Conservation (phyloP, 768 basidiomycete genomes). For the Pisolithus orientalis region DNA sequence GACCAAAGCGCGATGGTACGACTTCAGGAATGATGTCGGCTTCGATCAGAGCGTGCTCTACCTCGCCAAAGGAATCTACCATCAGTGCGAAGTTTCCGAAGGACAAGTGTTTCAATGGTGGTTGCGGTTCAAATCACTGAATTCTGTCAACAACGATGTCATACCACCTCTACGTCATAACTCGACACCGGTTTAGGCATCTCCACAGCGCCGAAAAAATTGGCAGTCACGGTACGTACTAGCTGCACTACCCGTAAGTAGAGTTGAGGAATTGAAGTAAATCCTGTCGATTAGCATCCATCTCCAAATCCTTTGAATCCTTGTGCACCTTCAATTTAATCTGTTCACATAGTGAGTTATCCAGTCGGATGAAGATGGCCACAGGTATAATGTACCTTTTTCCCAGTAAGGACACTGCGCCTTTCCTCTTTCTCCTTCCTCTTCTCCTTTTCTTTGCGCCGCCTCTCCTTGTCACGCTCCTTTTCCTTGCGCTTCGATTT, state of each 20-base stretch:
- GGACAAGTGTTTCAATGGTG: not conserved
- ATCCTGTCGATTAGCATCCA: slow-evolving; percentile 50
- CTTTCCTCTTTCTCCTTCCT: slow-evolving; percentile 40
- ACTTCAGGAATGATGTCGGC: slow-evolving; percentile 27
- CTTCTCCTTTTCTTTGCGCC: slow-evolving; percentile 29
- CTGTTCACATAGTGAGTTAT: slow-evolving; percentile 21
- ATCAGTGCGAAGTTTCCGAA: not conserved
- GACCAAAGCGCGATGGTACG: slow-evolving; percentile 21
- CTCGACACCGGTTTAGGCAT: not conserved
- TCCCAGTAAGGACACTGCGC: slow-evolving; percentile 54
- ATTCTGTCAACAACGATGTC: not conserved
- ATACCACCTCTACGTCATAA: not conserved
- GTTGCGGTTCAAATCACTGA: not conserved
- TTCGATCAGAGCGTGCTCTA: slow-evolving; percentile 9
- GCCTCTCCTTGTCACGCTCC: slow-evolving; percentile 32
- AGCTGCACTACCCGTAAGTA: slow-evolving; percentile 27
- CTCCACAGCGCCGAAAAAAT: not conserved
- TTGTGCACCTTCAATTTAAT: slow-evolving; percentile 62
- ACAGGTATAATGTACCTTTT: slow-evolving; percentile 38
- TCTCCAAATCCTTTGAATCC: slow-evolving; percentile 48
- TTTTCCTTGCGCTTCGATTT: slow-evolving; percentile 18
- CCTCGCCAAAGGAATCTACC: slow-evolving; percentile 21
- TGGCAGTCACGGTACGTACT: too few relatives aligned
- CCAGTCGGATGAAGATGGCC: not conserved
- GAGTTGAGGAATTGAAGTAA: slow-evolving; percentile 53